Evolutionary conservation across 768 basidiomycete genomes (phyloP).

Genomic region (Leccinellum luteum): DNA sequence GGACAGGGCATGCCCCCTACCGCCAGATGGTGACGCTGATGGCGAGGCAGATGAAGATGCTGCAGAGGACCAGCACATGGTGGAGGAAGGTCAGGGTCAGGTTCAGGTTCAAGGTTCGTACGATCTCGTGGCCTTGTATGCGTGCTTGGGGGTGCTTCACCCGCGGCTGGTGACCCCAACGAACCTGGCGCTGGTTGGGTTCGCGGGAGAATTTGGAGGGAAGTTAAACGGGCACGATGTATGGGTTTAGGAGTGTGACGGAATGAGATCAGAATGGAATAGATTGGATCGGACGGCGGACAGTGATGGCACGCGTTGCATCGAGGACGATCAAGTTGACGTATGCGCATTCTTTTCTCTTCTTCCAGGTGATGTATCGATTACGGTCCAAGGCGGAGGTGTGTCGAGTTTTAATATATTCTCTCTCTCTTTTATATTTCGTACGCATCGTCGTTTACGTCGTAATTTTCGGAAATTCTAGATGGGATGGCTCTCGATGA

Average conservation of each 20-base stretch:
- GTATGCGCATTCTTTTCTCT: neutral
- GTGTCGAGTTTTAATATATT: constrained; percentile 3
- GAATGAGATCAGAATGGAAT: neutral
- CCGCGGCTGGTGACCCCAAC: constrained; percentile 38
- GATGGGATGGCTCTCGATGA: constrained; percentile 58
- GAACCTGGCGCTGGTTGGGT: constrained; percentile 36
- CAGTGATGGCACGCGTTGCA: neutral
- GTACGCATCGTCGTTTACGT: constrained; percentile 7
- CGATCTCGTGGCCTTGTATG: constrained; percentile 21
- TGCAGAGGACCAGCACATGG: constrained; percentile 28
- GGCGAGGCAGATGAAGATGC: neutral
- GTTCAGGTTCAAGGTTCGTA: constrained; percentile 57
- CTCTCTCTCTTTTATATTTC: neutral
- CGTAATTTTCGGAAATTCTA: constrained; percentile 8
- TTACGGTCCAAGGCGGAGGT: constrained; percentile 19
- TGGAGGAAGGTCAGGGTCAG: constrained; percentile 20
- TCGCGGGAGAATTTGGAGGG: neutral
- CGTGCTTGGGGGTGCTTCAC: constrained; percentile 58
- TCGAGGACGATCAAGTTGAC: constrained; percentile 13
- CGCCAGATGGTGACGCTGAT: neutral
- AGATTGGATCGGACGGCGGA: neutral
- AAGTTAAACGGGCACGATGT: neutral
- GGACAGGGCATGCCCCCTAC: constrained; percentile 27
- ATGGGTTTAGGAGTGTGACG: neutral
- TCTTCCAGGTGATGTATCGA: constrained; percentile 18